These are phyloP conservation scores for Luvunga scandens DNA, from an alignment of 345 rosid genomes.

Conservation along the genomic window DNA sequence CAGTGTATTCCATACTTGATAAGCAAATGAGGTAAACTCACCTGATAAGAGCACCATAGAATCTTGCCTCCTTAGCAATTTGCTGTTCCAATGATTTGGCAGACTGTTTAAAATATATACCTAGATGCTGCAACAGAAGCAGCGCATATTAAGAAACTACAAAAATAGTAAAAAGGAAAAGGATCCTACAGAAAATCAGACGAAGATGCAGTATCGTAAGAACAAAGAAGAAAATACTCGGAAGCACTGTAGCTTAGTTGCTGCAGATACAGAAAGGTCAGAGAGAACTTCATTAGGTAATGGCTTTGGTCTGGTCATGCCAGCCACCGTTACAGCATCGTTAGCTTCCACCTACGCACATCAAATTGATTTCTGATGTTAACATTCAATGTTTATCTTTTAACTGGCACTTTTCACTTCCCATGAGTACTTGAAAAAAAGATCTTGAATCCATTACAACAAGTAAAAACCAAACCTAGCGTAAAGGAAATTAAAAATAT, in stretches of 20 bases:
- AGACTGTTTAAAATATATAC: slow-evolving; percentile 90
- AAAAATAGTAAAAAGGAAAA: background rate
- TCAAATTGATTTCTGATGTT: background rate
- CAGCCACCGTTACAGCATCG: slow-evolving; percentile 80
- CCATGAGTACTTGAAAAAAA: background rate
- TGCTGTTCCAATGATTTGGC: slow-evolving; percentile 86
- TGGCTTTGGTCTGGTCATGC: slow-evolving; percentile 80
- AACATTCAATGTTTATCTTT: background rate
- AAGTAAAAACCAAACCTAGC: background rate
- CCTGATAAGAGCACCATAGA: slow-evolving; percentile 97
- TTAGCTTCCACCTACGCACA: slow-evolving; percentile 72
- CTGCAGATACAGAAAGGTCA: slow-evolving; percentile 83
- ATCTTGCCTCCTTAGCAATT: slow-evolving; percentile 81
- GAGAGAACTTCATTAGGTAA: slow-evolving; percentile 68
- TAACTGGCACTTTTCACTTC: background rate
- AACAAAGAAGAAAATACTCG: slow-evolving; percentile 43
- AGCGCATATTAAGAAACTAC: slow-evolving; percentile 5
- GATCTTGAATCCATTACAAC: background rate
- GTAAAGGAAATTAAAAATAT: background rate
- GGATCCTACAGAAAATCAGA: background rate
- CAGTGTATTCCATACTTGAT: background rate
- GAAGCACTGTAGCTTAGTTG: slow-evolving; percentile 85
- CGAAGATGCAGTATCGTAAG: background rate
- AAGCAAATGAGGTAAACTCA: slow-evolving; percentile 20
- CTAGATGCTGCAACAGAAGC: slow-evolving; percentile 58